phyloP scores from a whole-genome alignment of 345 rosid genomes.

The Eucalyptus paniculata region DNA sequence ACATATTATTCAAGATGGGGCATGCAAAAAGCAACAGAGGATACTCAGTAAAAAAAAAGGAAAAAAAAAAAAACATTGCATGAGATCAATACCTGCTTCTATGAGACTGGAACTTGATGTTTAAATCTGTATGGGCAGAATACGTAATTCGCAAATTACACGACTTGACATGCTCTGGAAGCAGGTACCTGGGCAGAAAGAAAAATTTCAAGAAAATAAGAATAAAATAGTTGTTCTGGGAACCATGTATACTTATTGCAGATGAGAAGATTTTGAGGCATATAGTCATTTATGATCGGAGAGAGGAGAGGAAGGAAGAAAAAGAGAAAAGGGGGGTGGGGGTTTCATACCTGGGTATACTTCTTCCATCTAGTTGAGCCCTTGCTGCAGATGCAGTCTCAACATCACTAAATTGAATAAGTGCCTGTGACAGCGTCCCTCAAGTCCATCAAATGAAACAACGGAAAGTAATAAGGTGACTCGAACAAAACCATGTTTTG shows the following conservation, averaged over 20 bases:
- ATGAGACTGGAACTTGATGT: constrained; percentile 97
- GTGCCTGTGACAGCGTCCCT: constrained; percentile 41
- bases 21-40: background rate
- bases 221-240: background rate
- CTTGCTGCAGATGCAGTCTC: constrained; percentile 85
- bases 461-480: background rate
- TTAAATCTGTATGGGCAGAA: constrained; percentile 94
- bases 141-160: constrained; percentile 84
- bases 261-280: background rate
- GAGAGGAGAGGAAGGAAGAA: background rate
- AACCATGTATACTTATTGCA: background rate
- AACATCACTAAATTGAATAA: constrained; percentile 85
- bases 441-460: background rate
- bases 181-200: constrained; percentile 52
- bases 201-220: background rate
- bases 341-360: constrained; percentile 62
- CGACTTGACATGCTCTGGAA: constrained; percentile 66
- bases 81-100: constrained; percentile 69
- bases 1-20: background rate
- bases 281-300: background rate
- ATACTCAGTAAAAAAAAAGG: background rate
- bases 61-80: background rate
- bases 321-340: background rate
- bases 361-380: constrained; percentile 88
- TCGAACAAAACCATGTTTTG: background rate